Base-by-base conservation (phyloP, 345 rosid genomes). In the Jatropha curcas region DNA sequence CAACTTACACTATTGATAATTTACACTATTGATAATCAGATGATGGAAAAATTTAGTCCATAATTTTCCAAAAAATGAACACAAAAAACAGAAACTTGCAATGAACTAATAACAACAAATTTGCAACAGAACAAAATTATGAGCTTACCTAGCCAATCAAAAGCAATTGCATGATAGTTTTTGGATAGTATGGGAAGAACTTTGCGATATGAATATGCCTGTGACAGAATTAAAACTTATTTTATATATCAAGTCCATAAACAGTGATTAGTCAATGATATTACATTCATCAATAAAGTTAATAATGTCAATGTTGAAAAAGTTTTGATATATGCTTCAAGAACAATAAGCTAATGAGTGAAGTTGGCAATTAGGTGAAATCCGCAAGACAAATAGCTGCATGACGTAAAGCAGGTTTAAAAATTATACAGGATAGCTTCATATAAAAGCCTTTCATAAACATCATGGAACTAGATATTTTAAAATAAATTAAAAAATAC, bases 161-260 rank as follows among this genome's bases (percentile, higher is more conserved):
- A 90, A 76, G 98, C 97, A 76, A 90, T 80, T 57, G 89, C 92
- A 70, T 70, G 93, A 77, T 84, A 89, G 60, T 87, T 86, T 87
- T 89, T 90, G 45, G 97, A 84, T 57, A 92, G 96, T 24, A 72
- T 34, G 0, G 93, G 92, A 70, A 90, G 89, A 73, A 84, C 84
- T 83, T 92, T 94, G 67, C 97, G 93, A 68, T 87, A 94, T 57
- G 97, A 94, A 77, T 88, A 94, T 28, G 97, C 89, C 98, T 94
- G 87, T 28, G n/a, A 65, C 67, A 71, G 34, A 59, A 58, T 25
- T 30, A 70, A 76, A 51, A 30, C 55, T 25, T n/a, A 24, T 60
- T 45, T 51, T 28, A 30, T 14, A 50, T 1, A 35, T 57, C 56
- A 35, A 46, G n/a, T 22, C 51, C 19, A 17, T 22, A 53, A 52